Base-by-base conservation (phyloP, 2,329 filamentous ascomycete species). In the Aspergillus japonicus region DNA sequence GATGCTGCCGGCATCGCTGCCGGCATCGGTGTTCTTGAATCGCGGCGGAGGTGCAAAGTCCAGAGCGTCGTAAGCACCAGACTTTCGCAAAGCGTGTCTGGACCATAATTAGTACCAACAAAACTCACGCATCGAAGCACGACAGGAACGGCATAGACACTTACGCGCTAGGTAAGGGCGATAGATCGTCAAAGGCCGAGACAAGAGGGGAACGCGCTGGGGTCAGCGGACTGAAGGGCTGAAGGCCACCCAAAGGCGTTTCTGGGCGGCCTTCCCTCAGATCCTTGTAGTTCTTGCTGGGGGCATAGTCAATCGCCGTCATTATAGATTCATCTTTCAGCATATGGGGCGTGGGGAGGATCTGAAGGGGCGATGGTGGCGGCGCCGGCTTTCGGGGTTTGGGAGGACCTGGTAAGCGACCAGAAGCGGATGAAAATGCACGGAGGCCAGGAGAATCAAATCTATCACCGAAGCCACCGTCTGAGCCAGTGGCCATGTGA, bases 161-260 rank as follows among this genome's bases (percentile, higher is more conserved):
- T 89, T 87, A 94, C 86, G 95, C 92, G 83, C 92, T 97, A 42
- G 95, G 95, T 64, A 99, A 87, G 8, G 85, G 83, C 12, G 89
- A 78, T 62, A 98, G 87, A 60, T 98, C 94, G 58, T 98, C 94
- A 75, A 92, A 97, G 5, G 92, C 84, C 61, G 89, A 91, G 24
- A 84, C 88, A 44, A 97, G 82, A 0, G 93, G 93, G n/a, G 87
- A 89, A 71, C 91, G 89, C 31, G 86, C 84, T 16, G 89, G 86
- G 2, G 93, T 83, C 42, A 82, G 81, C n/a, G 89, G 87, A 58
- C 87, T 88, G 79, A 91, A 99, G 1, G 92, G 87, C 35, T 87
- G 78, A 42, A 80, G 66, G 19, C 79, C 80, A 58, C 86, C 85
- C 50, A 82, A 75, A 12, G 85, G 85, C 60, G 85, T 87, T 66